A percentile compares a stretch with the other conserved stretches of the same genome.
Evolutionary conservation across 805 yeast genomes (phyloP).

Genomic region (Yarrowia sp.): DNA sequence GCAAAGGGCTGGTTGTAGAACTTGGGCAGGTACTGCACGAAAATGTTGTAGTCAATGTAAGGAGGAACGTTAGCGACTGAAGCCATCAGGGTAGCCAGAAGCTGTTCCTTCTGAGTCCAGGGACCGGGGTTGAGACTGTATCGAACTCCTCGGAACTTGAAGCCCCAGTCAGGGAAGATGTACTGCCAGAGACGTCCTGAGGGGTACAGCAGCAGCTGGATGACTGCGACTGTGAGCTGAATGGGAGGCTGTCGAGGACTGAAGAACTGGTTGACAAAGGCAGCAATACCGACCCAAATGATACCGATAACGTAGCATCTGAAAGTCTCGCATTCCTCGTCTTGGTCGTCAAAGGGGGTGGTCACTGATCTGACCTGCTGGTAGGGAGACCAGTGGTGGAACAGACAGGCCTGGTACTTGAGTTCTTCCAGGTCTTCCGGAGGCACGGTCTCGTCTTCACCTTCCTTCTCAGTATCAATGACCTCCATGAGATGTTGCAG

Average conservation of each 20-base stretch:
- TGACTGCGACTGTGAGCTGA: slow-evolving; percentile 57
- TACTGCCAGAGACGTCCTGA: slow-evolving; percentile 52
- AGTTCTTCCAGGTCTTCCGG: slow-evolving; percentile 46
- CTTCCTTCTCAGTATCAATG: neutral
- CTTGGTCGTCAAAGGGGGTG: slow-evolving; percentile 56
- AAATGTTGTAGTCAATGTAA: slow-evolving; percentile 44
- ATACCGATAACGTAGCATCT: slow-evolving; percentile 61
- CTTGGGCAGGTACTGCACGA: slow-evolving; percentile 48
- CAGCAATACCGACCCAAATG: slow-evolving; percentile 62
- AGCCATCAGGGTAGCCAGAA: slow-evolving; percentile 59
- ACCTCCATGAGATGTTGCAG: slow-evolving; percentile 8
- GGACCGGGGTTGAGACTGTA: slow-evolving; percentile 66
- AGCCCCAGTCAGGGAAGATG: slow-evolving; percentile 49
- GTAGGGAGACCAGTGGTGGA: slow-evolving; percentile 54
- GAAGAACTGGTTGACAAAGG: slow-evolving; percentile 58
- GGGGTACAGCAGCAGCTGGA: slow-evolving; percentile 66
- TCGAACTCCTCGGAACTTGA: slow-evolving; percentile 53
- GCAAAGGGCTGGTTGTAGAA: slow-evolving; percentile 48
- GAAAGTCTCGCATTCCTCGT: slow-evolving; percentile 57
- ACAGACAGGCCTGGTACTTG: slow-evolving; percentile 50
- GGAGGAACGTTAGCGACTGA: slow-evolving; percentile 54
- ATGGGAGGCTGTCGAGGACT: slow-evolving; percentile 61
- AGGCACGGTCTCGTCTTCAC: slow-evolving; percentile 5
- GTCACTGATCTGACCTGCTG: slow-evolving; percentile 65
- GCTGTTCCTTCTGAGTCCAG: slow-evolving; percentile 70